Base-by-base conservation (phyloP, 192 early-diverging fungal genomes). In the Bifiguratus adelaidae region DNA sequence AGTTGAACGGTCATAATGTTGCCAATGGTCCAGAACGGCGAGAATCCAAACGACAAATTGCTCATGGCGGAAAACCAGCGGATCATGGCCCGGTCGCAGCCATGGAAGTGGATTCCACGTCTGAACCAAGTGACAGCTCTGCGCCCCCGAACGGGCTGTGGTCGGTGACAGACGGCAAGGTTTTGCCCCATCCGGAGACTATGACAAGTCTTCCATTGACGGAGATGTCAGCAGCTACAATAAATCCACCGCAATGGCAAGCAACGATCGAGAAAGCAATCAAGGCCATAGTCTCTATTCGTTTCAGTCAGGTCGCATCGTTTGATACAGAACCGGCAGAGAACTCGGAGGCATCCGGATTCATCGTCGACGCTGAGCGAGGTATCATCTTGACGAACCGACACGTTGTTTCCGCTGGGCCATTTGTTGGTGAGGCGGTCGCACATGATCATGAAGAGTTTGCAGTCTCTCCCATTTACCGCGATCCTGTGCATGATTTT, bases 371-470 rank as follows among this genome's bases (percentile, higher is more conserved):
- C 56, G 74, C 74, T 16, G 58, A 65, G 45, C 65, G 61, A 16
- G 85, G 82, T 20, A 58, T 82, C 22, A 82, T 84, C 28, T 52
- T 88, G 28, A 86, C 83, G 7, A 86, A 86, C 51, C 59, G 73
- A 16, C 73, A 74, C 52, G 82, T 89, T 12, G 83, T 74, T 7
- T 81, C 84, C 46, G 69, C 82, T 2, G 87, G 87, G 13, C 87
- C 87, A n/a, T 90, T 87, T 66, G 77, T 86, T 2, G 87, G 85
- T 26, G 83, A 86, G 46, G 85, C 81, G 12, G 67, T 90, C 21
- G 86, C 77, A 40, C 82, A 81, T 43, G 75, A 90, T 47, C 87
- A 88, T 37, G 86, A 88, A 56, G 79, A 87, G 48, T 74, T 83
- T 0, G 73, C 78, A 47, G 87, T 85, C 23, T 76, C 54, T 55